Evolutionary conservation across 805 yeast genomes (phyloP).

Genomic region (Tetrapisispora arboricola): DNA sequence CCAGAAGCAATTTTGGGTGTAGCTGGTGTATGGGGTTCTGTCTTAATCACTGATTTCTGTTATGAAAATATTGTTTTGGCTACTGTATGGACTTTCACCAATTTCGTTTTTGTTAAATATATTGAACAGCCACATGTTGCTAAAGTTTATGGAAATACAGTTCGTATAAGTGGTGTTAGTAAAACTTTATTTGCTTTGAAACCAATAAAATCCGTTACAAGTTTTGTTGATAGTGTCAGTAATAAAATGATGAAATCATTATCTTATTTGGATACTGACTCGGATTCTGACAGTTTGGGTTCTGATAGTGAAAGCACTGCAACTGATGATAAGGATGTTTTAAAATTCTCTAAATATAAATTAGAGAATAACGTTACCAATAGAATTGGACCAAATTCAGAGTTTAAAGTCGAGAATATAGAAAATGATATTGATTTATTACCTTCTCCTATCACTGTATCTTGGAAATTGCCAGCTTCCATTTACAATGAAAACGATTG

Average conservation of each 20-base stretch:
- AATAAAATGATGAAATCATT: slow-evolving; percentile 13
- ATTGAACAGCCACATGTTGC: slow-evolving; percentile 74
- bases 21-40: slow-evolving; percentile 69
- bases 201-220: slow-evolving; percentile 29
- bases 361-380: background rate
- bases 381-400: slow-evolving; percentile 19
- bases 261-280: background rate
- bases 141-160: slow-evolving; percentile 58
- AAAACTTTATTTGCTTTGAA: slow-evolving; percentile 30
- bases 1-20: slow-evolving; percentile 75
- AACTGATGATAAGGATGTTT: background rate
- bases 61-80: slow-evolving; percentile 40
- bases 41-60: slow-evolving; percentile 47
- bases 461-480: slow-evolving; percentile 43
- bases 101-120: slow-evolving; percentile 56
- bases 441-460: slow-evolving; percentile 38
- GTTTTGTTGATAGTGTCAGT: slow-evolving; percentile 34
- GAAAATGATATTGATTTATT: slow-evolving; percentile 26
- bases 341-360: slow-evolving; percentile 1
- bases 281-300: background rate
- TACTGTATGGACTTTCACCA: slow-evolving; percentile 55
- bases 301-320: slow-evolving; percentile 1
- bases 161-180: slow-evolving; percentile 45
- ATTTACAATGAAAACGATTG: slow-evolving; percentile 47
- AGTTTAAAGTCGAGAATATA: slow-evolving; percentile 22